A percentile compares a stretch with the other conserved stretches of the same genome.
Evolutionary conservation across 2,329 filamentous ascomycete species (phyloP).

Genomic region (Monascus ruber): DNA sequence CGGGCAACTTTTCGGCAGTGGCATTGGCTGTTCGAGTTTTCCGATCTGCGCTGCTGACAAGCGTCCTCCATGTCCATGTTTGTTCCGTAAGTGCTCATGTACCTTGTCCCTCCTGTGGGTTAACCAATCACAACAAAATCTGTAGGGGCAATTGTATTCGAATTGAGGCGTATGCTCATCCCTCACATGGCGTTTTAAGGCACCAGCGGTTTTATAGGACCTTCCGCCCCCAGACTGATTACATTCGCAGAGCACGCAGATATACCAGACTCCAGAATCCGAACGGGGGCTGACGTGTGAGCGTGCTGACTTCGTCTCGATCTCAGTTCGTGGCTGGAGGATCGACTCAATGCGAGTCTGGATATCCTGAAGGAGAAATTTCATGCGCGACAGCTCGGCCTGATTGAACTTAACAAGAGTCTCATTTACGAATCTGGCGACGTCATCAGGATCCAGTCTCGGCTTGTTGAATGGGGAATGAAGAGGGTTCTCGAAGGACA

Average conservation of each 20-base stretch:
- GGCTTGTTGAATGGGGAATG: no score
- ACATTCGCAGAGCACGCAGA: not conserved
- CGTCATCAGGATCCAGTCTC: no score
- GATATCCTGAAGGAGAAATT: no score
- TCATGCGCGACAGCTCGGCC: no score
- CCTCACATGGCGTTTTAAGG: conserved; percentile 6
- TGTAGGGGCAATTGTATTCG: conserved; percentile 1
- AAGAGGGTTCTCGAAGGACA: no score
- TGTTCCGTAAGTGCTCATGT: conserved; percentile 1
- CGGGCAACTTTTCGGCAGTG: conserved; percentile 1
- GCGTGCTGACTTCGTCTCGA: no score
- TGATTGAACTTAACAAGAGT: no score
- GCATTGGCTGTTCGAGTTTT: not conserved
- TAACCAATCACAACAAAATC: conserved; percentile 1
- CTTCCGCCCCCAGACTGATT: not conserved
- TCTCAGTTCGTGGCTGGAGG: no score
- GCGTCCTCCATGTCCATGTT: not conserved
- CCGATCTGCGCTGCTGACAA: not conserved
- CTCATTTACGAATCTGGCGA: no score
- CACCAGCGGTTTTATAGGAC: conserved; percentile 1
- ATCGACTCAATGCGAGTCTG: no score
- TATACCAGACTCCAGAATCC: not conserved
- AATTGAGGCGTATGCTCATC: conserved; percentile 1
- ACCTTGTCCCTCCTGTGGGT: conserved; percentile 6
- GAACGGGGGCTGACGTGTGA: no score